A percentile compares a stretch with the other conserved stretches of the same genome.
Conservation (phyloP, 2,329 filamentous ascomycete species). For the Magnaporthiopsis rhizophila region DNA sequence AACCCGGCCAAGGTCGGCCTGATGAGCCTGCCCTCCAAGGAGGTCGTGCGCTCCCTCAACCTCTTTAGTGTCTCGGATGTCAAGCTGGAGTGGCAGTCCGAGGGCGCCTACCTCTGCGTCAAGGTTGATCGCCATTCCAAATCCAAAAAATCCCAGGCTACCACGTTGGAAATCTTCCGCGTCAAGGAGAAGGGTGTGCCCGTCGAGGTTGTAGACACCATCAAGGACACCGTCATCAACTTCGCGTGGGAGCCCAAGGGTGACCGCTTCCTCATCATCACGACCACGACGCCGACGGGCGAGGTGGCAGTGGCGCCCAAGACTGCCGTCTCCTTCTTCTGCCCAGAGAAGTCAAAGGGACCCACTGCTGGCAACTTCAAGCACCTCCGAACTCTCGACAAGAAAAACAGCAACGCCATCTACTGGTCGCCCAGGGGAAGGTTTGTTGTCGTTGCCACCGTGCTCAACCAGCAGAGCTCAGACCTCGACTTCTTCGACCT, state of each 20-base stretch:
- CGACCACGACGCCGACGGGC: conserved; percentile 73
- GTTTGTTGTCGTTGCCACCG: conserved; percentile 89
- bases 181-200: conserved; percentile 96
- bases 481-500: conserved; percentile 97
- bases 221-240: conserved; percentile 99
- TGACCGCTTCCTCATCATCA: conserved; percentile 94
- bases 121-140: conserved; percentile 99
- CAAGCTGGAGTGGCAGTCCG: conserved; percentile 98
- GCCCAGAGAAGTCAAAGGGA: conserved; percentile 88
- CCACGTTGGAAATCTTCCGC: conserved; percentile 97
- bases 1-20: conserved; percentile 95
- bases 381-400: conserved; percentile 88
- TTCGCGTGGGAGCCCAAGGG: conserved; percentile 99
- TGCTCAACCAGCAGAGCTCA: conserved; percentile 85
- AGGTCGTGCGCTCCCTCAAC: conserved; percentile 89
- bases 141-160: conserved; percentile 96
- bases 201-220: conserved; percentile 92
- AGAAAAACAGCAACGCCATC: conserved; percentile 99
- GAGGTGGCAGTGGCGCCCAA: conserved; percentile 82
- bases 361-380: conserved; percentile 83
- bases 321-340: conserved; percentile 93
- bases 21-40: conserved; percentile 93
- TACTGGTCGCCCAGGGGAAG: conserved; percentile 97
- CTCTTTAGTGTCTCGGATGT: conserved; percentile 97
- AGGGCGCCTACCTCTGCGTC: conserved; percentile 88